These are phyloP conservation scores for Leucocoprinus leucothites DNA, from an alignment of 768 basidiomycete species.

Conservation along the genomic window DNA sequence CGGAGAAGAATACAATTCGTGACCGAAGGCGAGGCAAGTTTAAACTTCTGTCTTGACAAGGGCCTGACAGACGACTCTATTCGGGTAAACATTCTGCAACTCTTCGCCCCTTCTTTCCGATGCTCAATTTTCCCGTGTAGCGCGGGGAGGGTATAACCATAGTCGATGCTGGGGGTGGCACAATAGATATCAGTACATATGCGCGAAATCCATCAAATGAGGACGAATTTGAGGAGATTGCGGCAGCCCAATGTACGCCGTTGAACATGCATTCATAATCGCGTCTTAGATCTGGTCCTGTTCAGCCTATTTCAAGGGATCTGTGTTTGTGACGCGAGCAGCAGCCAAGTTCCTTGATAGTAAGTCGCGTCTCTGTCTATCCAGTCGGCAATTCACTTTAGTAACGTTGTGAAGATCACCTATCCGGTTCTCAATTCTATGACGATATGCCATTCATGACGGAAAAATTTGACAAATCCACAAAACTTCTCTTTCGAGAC, in stretches of 20 bases:
- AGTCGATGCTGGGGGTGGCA: conserved; percentile 63
- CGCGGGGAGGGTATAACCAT: conserved; percentile 44
- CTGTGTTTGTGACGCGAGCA: conserved; percentile 39
- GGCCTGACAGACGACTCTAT: conserved; percentile 12
- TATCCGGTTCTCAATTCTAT: conserved; percentile 13
- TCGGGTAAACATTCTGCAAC: not conserved
- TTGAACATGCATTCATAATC: not conserved
- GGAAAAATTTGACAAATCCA: conserved; percentile 20
- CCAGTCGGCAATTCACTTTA: not conserved
- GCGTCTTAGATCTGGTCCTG: not conserved
- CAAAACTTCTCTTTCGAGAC: conserved; percentile 20
- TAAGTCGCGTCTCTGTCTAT: conserved; percentile 15
- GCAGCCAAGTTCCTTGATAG: conserved; percentile 34
- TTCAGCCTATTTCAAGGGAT: conserved; percentile 42
- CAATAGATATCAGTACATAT: conserved; percentile 57
- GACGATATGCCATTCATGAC: conserved; percentile 18
- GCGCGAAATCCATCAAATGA: conserved; percentile 23
- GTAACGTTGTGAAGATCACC: conserved; percentile 6
- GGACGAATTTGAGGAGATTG: conserved; percentile 37
- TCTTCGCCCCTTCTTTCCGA: not conserved
- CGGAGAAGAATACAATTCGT: conserved; percentile 43
- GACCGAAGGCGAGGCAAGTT: conserved; percentile 54
- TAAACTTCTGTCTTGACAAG: conserved; percentile 41
- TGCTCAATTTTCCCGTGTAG: conserved; percentile 20
- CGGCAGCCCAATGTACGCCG: conserved; percentile 32